Evolutionary conservation across 1,284 basidiomycete species (phyloP), one percentile per base, ranked within the genome.

Genomic region (Apiotrichum laibachii): DNA sequence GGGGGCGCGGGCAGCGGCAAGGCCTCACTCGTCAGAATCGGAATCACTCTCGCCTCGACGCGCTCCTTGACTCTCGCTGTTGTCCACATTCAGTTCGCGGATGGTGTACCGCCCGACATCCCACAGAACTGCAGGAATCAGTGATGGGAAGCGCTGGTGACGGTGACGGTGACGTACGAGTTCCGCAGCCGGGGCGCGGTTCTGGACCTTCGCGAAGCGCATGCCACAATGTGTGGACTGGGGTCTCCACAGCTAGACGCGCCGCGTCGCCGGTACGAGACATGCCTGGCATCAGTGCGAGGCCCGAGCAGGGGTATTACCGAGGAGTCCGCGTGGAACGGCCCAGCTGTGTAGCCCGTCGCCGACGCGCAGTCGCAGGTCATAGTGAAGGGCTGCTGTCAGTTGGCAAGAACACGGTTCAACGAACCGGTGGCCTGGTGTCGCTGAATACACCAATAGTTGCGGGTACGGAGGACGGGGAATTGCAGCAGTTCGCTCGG

Each of bases 401-500:
- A 44, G n/a, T 8, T 44, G 5, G 19, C 19, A 31, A 7, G 9
- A 11, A 10, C 1, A 19, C 19, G 18, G 68, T n/a, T n/a, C 67
- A 11, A 58, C 64, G 52, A 34, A 70, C 71, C 68, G 22, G 65
- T 65, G 11, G 72, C 72, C 53, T 69, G 69, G 57, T 73, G 72
- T 44, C 72, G 46, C 52, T 73, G 72, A 4, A 73, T 69, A 52
- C 70, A 72, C 66, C 68, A 73, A 42, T 71, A 73, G 57, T 73
- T 73, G 35, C 69, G 48, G 34, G 60, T 67, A 40, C 48, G 52
- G 35, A 73, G 52, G 6, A 64, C 70, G 4, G 72, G 72, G 50
- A 67, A 73, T 22, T 50, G 43, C 18, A 62, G 50, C 11, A 70
- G 45, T 8, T 72, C 70, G 5, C 66, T 60, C 7, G 45, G 16